Evolutionary conservation across 179 eudicot species (phyloP).

Genomic region (Corrigiola litoralis): DNA sequence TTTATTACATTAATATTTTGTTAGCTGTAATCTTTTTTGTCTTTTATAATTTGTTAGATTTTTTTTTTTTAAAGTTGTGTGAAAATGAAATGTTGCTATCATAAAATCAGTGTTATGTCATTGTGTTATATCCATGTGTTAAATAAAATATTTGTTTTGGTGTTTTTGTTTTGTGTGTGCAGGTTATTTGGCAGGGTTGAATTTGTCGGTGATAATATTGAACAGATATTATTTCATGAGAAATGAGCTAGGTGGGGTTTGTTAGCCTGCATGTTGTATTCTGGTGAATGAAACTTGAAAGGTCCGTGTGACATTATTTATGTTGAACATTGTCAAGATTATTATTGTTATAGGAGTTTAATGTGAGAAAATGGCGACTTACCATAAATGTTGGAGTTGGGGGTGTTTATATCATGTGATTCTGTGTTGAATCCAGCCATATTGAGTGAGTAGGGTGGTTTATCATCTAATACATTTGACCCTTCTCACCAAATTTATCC

Average conservation of each 20-base stretch:
- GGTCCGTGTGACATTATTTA: neutral
- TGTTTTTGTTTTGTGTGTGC: neutral
- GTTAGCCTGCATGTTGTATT: constrained; percentile 11
- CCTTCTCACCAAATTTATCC: neutral
- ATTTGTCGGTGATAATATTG: neutral
- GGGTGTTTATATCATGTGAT: constrained; percentile 5
- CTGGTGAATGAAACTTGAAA: constrained; percentile 2
- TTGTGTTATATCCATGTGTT: neutral
- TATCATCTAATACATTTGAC: neutral
- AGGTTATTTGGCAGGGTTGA: constrained; percentile 6
- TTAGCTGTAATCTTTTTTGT: neutral
- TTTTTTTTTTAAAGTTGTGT: neutral
- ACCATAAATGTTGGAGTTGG: constrained; percentile 8
- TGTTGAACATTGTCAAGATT: neutral
- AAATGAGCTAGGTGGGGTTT: constrained; percentile 4
- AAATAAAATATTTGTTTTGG: neutral
- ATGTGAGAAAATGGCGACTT: constrained; percentile 7
- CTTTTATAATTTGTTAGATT: neutral
- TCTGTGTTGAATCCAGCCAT: constrained; percentile 8
- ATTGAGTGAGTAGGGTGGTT: neutral
- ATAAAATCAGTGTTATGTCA: neutral
- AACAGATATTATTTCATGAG: neutral
- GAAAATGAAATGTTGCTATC: neutral
- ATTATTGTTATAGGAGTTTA: constrained; percentile 10
- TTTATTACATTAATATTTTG: neutral